Conservation (phyloP, 2,329 filamentous ascomycete genomes). For the Ceratocystiopsis sp. region DNA sequence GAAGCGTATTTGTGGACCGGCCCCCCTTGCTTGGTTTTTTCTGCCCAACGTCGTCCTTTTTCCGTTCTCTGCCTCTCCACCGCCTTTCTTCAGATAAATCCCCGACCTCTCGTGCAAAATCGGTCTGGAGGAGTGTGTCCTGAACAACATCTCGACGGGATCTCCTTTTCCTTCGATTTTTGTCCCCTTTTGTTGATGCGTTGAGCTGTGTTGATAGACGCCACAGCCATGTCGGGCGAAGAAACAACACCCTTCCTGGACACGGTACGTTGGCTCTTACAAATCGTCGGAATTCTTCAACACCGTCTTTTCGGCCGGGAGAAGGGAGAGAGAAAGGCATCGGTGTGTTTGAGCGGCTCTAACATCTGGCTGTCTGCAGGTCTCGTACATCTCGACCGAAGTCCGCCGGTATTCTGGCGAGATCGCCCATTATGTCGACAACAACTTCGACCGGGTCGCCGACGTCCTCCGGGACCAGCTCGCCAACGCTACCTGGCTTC, state of each 20-base stretch:
- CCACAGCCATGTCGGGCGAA: too few relatives aligned
- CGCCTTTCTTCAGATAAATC: not conserved
- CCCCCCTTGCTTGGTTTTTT: not conserved
- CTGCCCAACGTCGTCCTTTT: not conserved
- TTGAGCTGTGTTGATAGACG: too few relatives aligned
- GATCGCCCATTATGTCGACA: slow-evolving; percentile 65
- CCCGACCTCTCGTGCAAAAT: not conserved
- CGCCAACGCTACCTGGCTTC: slow-evolving; percentile 54
- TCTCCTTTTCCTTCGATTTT: too few relatives aligned
- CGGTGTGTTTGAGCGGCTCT: not conserved
- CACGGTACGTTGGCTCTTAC: too few relatives aligned
- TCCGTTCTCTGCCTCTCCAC: not conserved
- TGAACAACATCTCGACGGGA: too few relatives aligned
- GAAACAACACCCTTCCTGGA: too few relatives aligned
- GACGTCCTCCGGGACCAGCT: slow-evolving; percentile 51
- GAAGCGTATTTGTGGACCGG: too few relatives aligned
- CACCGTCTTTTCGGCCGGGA: not conserved
- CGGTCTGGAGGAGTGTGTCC: too few relatives aligned
- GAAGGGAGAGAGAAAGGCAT: too few relatives aligned
- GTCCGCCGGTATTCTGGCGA: slow-evolving; percentile 53
- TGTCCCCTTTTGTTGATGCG: not conserved
- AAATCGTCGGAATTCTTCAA: not conserved
- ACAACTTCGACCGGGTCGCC: slow-evolving; percentile 62
- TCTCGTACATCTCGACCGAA: slow-evolving; percentile 40
- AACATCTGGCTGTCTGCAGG: slow-evolving; percentile 17